phyloP scores from a whole-genome alignment of 306 rosid species.

The Cyamopsis tetragonoloba region DNA sequence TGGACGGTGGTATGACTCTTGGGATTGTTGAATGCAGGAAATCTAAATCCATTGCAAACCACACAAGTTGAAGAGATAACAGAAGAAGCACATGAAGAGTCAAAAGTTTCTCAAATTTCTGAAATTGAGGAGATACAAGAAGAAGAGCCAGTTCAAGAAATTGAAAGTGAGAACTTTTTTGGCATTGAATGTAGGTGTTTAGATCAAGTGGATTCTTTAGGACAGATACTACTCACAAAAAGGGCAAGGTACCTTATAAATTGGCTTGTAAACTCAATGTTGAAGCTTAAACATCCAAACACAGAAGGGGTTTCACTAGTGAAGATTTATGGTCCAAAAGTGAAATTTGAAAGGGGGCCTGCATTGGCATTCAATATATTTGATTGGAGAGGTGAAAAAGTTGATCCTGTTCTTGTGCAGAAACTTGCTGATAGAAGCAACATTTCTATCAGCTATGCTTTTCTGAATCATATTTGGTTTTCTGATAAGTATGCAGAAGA shows the following conservation, averaged over 20 bases:
- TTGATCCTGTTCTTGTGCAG: conserved; percentile 86
- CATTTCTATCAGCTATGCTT: conserved; percentile 73
- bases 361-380: conserved; percentile 86
- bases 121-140: conserved; percentile 34
- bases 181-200: conserved; percentile 58
- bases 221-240: conserved; percentile 44
- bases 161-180: conserved; percentile 19
- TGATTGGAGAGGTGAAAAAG: conserved; percentile 91
- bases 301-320: conserved; percentile 54
- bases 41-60: too few species aligned
- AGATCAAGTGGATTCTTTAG: conserved; percentile 79
- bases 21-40: too few species aligned
- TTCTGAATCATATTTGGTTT: conserved; percentile 68
- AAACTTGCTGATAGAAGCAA: conserved; percentile 86
- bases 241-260: conserved; percentile 79
- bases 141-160: conserved; percentile 24
- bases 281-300: conserved; percentile 86
- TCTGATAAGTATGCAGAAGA: conserved; percentile 68
- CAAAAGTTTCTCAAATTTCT: conserved; percentile 21
- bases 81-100: conserved; percentile 25
- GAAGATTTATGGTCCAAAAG: conserved; percentile 77
- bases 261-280: conserved; percentile 77
- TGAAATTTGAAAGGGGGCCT: conserved; percentile 80
- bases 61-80: too few species aligned
- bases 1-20: too few species aligned